A percentile compares a stretch with the other conserved stretches of the same genome.
Conservation (phyloP, 129 eudicot species). For the Chrysanthemum seticuspe region DNA sequence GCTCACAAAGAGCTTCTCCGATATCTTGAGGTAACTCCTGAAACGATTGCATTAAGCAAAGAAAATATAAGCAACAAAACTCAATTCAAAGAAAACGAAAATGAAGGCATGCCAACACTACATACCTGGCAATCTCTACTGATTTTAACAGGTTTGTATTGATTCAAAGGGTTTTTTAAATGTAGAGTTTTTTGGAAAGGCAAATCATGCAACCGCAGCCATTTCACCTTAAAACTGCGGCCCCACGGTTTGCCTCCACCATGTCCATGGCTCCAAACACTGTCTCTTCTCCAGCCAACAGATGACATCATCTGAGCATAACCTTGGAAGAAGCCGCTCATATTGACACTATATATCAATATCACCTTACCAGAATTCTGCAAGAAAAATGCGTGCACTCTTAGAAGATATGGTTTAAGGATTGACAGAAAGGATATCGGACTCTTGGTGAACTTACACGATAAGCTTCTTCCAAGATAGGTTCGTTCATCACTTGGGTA, state of each 20-base stretch:
- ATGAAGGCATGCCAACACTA: background rate
- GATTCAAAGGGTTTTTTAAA: conserved; percentile 84
- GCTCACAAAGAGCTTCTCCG: conserved; percentile 93
- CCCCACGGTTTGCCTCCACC: conserved; percentile 93
- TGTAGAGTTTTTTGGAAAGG: conserved; percentile 92
- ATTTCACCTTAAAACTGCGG: conserved; percentile 86
- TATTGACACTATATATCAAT: conserved; percentile 89
- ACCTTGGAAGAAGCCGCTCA: conserved; percentile 96
- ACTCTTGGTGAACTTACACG: conserved; percentile 52
- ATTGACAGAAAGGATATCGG: background rate
- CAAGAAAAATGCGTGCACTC: conserved; percentile 33
- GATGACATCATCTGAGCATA: conserved; percentile 96
- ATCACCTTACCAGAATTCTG: conserved; percentile 89
- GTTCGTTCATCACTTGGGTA: conserved; percentile 95
- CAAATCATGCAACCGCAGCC: conserved; percentile 73
- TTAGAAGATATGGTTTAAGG: no score
- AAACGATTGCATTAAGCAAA: conserved; percentile 18
- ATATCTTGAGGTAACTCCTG: conserved; percentile 92
- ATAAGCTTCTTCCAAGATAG: conserved; percentile 93
- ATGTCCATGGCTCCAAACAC: conserved; percentile 87
- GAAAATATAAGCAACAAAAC: conserved; percentile 13
- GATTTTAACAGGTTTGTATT: conserved; percentile 90
- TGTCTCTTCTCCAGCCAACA: conserved; percentile 89
- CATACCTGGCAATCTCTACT: conserved; percentile 97
- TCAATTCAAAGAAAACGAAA: background rate